These are phyloP conservation scores for Coleophoma eucalyptorum DNA, from an alignment of 2,329 filamentous ascomycete species.

Conservation along the genomic window DNA sequence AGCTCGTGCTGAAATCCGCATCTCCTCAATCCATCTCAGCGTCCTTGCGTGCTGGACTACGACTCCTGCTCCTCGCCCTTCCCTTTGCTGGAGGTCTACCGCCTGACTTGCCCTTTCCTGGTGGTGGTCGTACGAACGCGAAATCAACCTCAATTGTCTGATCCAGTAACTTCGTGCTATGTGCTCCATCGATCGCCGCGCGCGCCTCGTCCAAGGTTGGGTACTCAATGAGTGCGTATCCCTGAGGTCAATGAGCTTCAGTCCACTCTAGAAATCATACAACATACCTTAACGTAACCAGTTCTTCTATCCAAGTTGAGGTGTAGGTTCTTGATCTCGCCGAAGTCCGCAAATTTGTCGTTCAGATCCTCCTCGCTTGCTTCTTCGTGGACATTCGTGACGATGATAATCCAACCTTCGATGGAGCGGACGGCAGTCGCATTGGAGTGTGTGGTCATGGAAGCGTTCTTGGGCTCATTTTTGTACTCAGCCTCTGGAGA, in stretches of 20 bases:
- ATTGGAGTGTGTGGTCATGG: constrained; percentile 69
- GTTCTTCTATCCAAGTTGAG: constrained; percentile 78
- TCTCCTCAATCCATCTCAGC: constrained; percentile 18
- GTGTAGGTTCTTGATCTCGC: constrained; percentile 84
- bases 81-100: constrained; percentile 28
- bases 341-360: constrained; percentile 79
- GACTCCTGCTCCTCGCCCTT: constrained; percentile 26
- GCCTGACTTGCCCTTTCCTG: constrained; percentile 43
- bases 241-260: constrained; percentile 43
- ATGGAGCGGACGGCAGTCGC: constrained; percentile 82
- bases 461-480: constrained; percentile 52
- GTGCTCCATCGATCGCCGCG: constrained; percentile 77
- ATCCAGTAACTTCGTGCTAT: constrained; percentile 73
- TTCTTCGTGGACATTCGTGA: constrained; percentile 85
- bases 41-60: constrained; percentile 24
- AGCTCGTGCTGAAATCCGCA: background rate
- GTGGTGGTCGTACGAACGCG: constrained; percentile 78
- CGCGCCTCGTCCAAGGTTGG: constrained; percentile 74
- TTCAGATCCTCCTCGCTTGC: constrained; percentile 79
- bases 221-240: constrained; percentile 83
- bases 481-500: constrained; percentile 37
- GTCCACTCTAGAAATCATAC: background rate
- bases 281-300: constrained; percentile 76
- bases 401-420: constrained; percentile 85
- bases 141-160: constrained; percentile 81